Conservation (phyloP, 1,284 basidiomycete genomes). For the Trichosporon asahii region DNA sequence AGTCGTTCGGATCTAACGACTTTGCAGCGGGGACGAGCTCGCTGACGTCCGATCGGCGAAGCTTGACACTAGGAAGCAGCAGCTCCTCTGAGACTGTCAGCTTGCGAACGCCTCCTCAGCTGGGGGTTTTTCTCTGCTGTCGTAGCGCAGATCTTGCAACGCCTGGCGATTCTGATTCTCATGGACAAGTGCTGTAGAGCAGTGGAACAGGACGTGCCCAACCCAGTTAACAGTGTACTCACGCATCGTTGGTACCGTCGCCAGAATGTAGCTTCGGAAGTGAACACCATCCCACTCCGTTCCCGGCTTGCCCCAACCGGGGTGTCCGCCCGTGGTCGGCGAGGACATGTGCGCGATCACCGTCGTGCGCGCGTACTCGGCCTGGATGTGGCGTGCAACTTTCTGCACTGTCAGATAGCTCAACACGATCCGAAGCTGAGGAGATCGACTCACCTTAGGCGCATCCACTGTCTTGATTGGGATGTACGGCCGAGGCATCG, state of each 20-base stretch:
- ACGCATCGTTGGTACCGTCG: constrained; percentile 39
- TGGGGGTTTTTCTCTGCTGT: no score
- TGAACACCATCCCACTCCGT: constrained; percentile 46
- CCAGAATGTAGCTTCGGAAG: constrained; percentile 41
- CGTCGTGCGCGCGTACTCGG: constrained; percentile 73
- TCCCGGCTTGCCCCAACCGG: constrained; percentile 72
- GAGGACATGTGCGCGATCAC: constrained; percentile 71
- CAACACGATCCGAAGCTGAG: background rate
- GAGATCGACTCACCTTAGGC: constrained; percentile 60
- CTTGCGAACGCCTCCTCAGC: background rate
- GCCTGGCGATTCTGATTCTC: no score
- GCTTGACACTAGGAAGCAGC: constrained; percentile 32
- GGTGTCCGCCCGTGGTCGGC: constrained; percentile 66
- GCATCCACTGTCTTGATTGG: constrained; percentile 63
- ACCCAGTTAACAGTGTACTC: constrained; percentile 17
- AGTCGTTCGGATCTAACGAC: constrained; percentile 15
- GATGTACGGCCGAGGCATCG: constrained; percentile 67
- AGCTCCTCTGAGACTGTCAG: constrained; percentile 17
- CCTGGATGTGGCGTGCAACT: constrained; percentile 68
- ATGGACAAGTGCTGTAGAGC: no score
- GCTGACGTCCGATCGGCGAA: constrained; percentile 60
- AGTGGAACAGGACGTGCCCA: background rate
- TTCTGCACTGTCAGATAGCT: constrained; percentile 52
- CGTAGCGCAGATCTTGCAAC: no score
- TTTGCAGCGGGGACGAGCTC: constrained; percentile 63